Conservation (phyloP, 2,329 filamentous ascomycete genomes). For the Fusarium stilboides region DNA sequence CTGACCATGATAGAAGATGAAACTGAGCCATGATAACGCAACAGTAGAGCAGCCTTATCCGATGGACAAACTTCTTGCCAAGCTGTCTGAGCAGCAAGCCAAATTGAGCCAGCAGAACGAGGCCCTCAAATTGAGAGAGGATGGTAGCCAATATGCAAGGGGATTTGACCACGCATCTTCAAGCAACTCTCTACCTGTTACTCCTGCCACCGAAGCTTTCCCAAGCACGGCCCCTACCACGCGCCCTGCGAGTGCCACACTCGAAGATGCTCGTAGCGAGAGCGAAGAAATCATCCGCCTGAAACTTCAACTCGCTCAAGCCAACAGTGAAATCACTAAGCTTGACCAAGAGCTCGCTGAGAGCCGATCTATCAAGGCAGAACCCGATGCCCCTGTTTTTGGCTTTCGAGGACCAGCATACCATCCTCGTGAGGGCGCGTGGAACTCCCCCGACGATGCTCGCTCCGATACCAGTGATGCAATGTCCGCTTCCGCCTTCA, state of each 20-base stretch:
- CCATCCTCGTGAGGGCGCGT: conserved; percentile 61
- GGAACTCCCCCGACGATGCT: conserved; percentile 69
- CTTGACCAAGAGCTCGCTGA: conserved; percentile 81
- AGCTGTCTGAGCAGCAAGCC: conserved; percentile 79
- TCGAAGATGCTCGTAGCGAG: conserved; percentile 59
- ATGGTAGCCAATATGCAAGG: conserved; percentile 54
- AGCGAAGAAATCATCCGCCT: conserved; percentile 76
- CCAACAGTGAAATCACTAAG: conserved; percentile 78
- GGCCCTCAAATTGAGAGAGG: conserved; percentile 62
- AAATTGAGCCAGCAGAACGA: conserved; percentile 72
- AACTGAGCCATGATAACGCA: conserved; percentile 62
- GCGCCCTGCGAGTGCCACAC: conserved; percentile 66
- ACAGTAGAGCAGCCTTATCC: conserved; percentile 61
- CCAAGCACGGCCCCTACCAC: conserved; percentile 64
- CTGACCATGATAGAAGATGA: conserved; percentile 60
- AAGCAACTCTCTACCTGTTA: conserved; percentile 74
- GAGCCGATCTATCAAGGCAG: conserved; percentile 72
- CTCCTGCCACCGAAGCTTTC: conserved; percentile 71
- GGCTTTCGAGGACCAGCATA: conserved; percentile 43
- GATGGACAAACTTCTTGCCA: conserved; percentile 82
- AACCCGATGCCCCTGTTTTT: conserved; percentile 51
- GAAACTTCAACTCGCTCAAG: conserved; percentile 79
- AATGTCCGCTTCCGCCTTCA: conserved; percentile 66
- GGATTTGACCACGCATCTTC: conserved; percentile 65
- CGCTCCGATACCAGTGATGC: conserved; percentile 71